Base-by-base conservation (phyloP, 805 yeast genomes). In the Tetrapisispora fleetii region DNA sequence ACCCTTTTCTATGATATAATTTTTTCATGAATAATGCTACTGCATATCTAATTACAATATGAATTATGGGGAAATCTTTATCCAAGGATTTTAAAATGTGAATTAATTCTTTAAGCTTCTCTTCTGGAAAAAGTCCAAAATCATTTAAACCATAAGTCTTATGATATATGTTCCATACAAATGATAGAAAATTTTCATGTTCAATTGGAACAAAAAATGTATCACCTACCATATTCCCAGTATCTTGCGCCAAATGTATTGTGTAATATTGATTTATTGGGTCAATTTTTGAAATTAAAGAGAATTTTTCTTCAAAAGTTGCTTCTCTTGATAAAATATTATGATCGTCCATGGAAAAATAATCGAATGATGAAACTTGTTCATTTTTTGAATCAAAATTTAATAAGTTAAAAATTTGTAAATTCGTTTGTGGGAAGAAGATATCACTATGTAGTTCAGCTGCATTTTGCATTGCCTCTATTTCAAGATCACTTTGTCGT, bases 1-100 rank as follows among this genome's bases (percentile, higher is more conserved):
- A 22, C 22, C 47, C 47, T 16, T 43, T 32, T 36, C 35, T 40
- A 13, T 41, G 28, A 33, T 52, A 50, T 4, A 40, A 19, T 36
- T 48, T 41, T 42, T 48, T 48, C 52, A 52, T 48, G 18, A 46
- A 44, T 4, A 40, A 21, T 1, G 55, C 47, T 14, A 41, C 40
- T 9, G 43, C 47, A 28, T 50, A 52, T 28, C 45, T 41, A 13
- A 48, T 32, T 8, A 50, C 53, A 2, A 8, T 22, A 30, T 39
- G 36, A 2, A 48, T 19, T 1, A 38, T 40, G 4, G 47, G 47
- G 11, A 37, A 48, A 14, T 17, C 18, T 16, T 38, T 16, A 36
- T 37, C 45, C 11, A 52, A 16, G 10, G 21, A 11, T n/a, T 48
- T 40, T 5, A 50, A 37, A 2, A 39, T 37, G 2, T 6, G 36